Conservation (phyloP, 2,329 filamentous ascomycete genomes). For the Sarocladiaceae sp. region DNA sequence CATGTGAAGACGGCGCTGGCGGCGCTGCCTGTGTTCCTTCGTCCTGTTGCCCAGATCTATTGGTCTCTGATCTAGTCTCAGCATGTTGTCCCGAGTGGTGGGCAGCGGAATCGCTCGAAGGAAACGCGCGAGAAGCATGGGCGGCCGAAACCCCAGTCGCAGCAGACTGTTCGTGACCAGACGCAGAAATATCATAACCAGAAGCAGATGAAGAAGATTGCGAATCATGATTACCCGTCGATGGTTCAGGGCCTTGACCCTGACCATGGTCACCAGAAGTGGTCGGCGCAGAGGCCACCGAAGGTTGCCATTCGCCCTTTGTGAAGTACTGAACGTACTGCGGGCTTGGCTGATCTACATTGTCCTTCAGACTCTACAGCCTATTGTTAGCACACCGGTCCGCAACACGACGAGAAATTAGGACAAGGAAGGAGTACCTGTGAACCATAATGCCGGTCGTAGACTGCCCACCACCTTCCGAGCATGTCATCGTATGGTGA, state of each 20-base stretch:
- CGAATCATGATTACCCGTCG: slow-evolving; percentile 14
- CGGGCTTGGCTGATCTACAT: slow-evolving; percentile 14
- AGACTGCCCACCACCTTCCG: slow-evolving; percentile 89
- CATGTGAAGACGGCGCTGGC: slow-evolving; percentile 13
- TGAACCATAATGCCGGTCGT: slow-evolving; percentile 75
- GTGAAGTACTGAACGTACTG: slow-evolving; percentile 49
- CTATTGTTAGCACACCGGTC: background rate
- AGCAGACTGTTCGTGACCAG: slow-evolving; percentile 15
- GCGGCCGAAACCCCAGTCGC: slow-evolving; percentile 17
- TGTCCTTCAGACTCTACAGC: background rate
- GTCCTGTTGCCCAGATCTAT: slow-evolving; percentile 17
- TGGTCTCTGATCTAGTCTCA: slow-evolving; percentile 39
- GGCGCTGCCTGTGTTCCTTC: slow-evolving; percentile 2
- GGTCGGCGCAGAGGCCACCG: slow-evolving; percentile 16
- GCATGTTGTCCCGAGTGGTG: slow-evolving; percentile 41
- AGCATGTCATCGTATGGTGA: slow-evolving; percentile 79
- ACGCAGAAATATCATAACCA: background rate
- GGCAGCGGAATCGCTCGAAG: slow-evolving; percentile 27
- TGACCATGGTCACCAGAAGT: slow-evolving; percentile 1
- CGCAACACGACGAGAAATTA: no score
- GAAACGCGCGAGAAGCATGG: slow-evolving; percentile 24
- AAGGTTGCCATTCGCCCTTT: slow-evolving; percentile 48
- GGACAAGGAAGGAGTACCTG: slow-evolving; percentile 35
- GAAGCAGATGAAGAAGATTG: slow-evolving; percentile 5
- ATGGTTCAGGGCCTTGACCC: slow-evolving; percentile 2